Evolutionary conservation across 139 green algal genomes (phyloP).

Genomic region (Chlorella sorokiniana): DNA sequence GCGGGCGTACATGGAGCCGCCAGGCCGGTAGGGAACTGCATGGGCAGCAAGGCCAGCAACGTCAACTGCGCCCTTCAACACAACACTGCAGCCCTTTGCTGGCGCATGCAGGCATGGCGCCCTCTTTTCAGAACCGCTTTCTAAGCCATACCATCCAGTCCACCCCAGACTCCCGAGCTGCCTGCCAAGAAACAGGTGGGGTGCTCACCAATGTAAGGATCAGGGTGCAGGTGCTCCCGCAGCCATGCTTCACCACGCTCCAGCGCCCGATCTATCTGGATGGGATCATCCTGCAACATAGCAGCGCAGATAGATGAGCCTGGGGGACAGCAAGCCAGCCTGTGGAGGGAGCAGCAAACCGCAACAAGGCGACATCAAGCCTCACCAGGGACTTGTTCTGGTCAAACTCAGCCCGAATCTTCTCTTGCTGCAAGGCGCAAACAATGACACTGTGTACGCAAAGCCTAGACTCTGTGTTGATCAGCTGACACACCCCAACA

Average conservation of each 20-base stretch:
- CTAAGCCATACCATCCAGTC: no score
- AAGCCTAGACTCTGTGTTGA: neutral
- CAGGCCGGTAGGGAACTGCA: constrained; percentile 63
- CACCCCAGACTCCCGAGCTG: no score
- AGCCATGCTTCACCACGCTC: constrained; percentile 44
- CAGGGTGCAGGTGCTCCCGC: constrained; percentile 48
- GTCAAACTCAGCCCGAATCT: constrained; percentile 44
- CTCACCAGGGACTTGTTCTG: constrained; percentile 25
- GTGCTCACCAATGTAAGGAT: constrained; percentile 58
- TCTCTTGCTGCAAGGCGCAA: constrained; percentile 26
- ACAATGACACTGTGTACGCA: neutral
- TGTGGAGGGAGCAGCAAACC: neutral
- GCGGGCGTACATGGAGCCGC: constrained; percentile 58
- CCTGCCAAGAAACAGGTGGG: neutral
- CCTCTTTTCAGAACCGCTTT: no score
- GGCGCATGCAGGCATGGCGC: neutral
- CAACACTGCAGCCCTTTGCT: neutral
- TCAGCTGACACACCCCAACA: neutral
- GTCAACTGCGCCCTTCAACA: neutral
- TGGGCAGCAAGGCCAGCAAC: neutral
- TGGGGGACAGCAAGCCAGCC: no score
- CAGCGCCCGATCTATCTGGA: constrained; percentile 42
- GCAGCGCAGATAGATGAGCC: neutral
- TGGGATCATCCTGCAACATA: constrained; percentile 28
- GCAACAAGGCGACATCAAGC: neutral